Conservation (phyloP, 2,329 filamentous ascomycete species). For the Claviceps pazoutovae region DNA sequence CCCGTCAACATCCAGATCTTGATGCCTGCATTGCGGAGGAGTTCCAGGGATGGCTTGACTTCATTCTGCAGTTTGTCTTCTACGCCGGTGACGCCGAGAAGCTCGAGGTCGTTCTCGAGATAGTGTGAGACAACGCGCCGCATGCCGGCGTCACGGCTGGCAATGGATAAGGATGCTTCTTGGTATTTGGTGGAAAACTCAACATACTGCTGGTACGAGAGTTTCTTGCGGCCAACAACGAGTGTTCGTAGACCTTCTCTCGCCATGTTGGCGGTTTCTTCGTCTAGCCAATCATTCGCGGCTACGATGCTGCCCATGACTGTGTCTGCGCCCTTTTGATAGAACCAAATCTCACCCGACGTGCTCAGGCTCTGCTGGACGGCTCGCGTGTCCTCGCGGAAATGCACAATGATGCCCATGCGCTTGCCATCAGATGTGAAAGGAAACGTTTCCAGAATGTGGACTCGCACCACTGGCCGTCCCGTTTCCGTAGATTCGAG, state of each 20-base stretch:
- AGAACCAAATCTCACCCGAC: conserved; percentile 83
- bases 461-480: conserved; percentile 64
- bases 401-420: conserved; percentile 94
- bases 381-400: conserved; percentile 43
- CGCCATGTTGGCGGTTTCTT: conserved; percentile 99
- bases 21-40: conserved; percentile 90
- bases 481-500: conserved; percentile 65
- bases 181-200: conserved; percentile 65
- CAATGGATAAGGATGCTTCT: conserved; percentile 67
- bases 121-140: conserved; percentile 64
- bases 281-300: conserved; percentile 95
- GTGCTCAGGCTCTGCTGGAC: conserved; percentile 35
- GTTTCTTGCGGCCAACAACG: conserved; percentile 81
- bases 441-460: conserved; percentile 87
- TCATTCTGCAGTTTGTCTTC: conserved; percentile 94
- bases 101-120: conserved; percentile 77
- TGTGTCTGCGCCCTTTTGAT: conserved; percentile 94
- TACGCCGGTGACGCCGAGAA: conserved; percentile 93
- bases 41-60: conserved; percentile 87
- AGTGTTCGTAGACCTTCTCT: conserved; percentile 87
- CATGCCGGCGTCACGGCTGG: conserved; percentile 69
- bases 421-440: conserved; percentile 97
- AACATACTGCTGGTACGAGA: conserved; percentile 65
- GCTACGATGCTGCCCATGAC: conserved; percentile 96
- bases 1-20: conserved; percentile 99